Conservation (phyloP, 2,329 filamentous ascomycete genomes). For the Botrytis galanthina region DNA sequence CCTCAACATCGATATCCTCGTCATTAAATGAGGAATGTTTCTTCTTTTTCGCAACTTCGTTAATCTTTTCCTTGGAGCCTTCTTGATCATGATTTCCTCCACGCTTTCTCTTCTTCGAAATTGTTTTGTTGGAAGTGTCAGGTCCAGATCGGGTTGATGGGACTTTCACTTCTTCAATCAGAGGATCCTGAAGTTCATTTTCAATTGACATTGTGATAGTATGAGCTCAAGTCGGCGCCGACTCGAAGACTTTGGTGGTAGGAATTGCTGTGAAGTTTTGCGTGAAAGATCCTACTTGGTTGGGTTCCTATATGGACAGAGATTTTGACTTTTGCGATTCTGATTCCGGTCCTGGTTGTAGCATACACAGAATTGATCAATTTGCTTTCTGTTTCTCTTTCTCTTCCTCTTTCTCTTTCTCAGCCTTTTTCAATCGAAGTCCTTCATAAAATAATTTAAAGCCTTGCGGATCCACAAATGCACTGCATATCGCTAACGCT, state of each 20-base stretch:
- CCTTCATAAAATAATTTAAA: slow-evolving; percentile 11
- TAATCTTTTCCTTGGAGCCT: slow-evolving; percentile 4
- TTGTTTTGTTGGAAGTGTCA: slow-evolving; percentile 17
- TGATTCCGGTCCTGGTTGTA: background rate
- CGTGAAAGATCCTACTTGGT: background rate
- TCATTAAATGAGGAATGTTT: slow-evolving; percentile 53
- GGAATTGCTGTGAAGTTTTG: background rate
- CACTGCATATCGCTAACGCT: background rate
- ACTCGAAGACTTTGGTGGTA: background rate
- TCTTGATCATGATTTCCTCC: slow-evolving; percentile 26
- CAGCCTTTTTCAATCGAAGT: background rate
- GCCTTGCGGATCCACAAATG: slow-evolving; percentile 4
- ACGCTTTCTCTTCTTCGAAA: slow-evolving; percentile 38
- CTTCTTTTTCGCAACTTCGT: slow-evolving; percentile 48
- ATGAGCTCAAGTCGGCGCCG: background rate
- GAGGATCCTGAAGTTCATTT: slow-evolving; percentile 34
- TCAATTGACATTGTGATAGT: slow-evolving; percentile 32
- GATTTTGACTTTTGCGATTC: background rate
- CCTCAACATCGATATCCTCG: slow-evolving; percentile 61
- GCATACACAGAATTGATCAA: background rate
- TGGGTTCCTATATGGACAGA: background rate
- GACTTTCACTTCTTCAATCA: slow-evolving; percentile 33
- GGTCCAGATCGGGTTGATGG: slow-evolving; percentile 27
- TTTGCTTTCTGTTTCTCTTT: background rate
- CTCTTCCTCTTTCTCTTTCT: background rate